Percentiles rank a stretch among this genome's conserved stretches.
Evolutionary conservation across 768 basidiomycete species (phyloP).

Genomic region (Dacryopinax primogenitus): DNA sequence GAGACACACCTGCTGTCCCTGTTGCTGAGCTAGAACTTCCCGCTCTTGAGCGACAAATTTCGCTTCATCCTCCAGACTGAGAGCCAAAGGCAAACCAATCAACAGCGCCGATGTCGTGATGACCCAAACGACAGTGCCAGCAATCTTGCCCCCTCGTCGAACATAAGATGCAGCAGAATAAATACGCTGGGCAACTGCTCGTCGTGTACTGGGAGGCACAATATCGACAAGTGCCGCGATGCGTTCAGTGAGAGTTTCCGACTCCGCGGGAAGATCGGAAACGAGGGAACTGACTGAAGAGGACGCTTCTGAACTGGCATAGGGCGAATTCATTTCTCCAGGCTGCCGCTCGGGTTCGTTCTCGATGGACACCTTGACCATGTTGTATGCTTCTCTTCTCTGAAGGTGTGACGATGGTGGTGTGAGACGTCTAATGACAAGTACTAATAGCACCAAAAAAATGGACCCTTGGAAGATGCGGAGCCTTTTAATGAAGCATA

Average conservation of each 20-base stretch:
- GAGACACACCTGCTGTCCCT: conserved; percentile 70
- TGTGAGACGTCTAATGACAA: too few species aligned
- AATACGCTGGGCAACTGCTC: conserved; percentile 50
- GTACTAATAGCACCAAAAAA: too few species aligned
- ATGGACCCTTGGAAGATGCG: neutral
- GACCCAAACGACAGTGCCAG: conserved; percentile 88
- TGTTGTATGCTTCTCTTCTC: too few species aligned
- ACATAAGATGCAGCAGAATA: conserved; percentile 49
- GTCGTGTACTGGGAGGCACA: conserved; percentile 80
- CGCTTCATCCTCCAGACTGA: conserved; percentile 91
- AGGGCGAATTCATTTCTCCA: conserved; percentile 41
- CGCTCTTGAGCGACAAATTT: conserved; percentile 89
- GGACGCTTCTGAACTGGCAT: conserved; percentile 51
- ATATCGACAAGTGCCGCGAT: conserved; percentile 89
- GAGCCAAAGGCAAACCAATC: conserved; percentile 82
- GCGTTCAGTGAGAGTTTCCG: conserved; percentile 76
- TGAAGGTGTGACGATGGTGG: too few species aligned
- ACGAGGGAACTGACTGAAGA: conserved; percentile 73
- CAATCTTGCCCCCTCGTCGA: conserved; percentile 53
- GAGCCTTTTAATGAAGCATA: neutral
- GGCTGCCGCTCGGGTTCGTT: neutral
- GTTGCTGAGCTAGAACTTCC: conserved; percentile 85
- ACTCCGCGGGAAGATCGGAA: conserved; percentile 52
- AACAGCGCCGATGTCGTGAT: conserved; percentile 87
- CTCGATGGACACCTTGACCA: conserved; percentile 7